A percentile compares a stretch with the other conserved stretches of the same genome.
Conservation (phyloP, 169 alveolate genomes). For the Eimeria zaria region DNA sequence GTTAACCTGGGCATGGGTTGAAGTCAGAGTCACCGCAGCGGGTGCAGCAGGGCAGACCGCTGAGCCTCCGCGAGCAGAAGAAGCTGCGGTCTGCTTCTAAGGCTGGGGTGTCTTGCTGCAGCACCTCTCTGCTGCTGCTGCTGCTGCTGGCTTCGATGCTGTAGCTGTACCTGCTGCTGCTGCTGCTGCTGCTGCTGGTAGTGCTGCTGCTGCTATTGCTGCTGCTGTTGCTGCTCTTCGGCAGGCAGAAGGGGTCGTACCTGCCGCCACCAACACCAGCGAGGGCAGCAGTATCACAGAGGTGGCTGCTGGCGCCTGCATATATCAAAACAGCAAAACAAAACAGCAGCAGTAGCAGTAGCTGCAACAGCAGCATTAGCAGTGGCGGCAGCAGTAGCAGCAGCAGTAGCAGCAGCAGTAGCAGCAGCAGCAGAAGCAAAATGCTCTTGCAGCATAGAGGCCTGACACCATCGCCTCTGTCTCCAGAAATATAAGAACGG, state of each 20-base stretch:
- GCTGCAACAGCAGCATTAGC: conserved; percentile 1
- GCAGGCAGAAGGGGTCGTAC: conserved; percentile 42
- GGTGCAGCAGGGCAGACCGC: conserved; percentile 47
- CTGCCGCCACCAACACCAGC: conserved; percentile 37
- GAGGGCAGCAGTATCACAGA: conserved; percentile 33
- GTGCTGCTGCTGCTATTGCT: conserved; percentile 6
- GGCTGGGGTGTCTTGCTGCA: conserved; percentile 41
- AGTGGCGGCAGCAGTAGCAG: conserved; percentile 3
- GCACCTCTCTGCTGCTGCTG: conserved; percentile 75
- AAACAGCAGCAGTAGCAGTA: conserved; percentile 14
- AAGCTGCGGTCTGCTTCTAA: neutral
- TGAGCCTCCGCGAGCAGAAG: conserved; percentile 32
- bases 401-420: neutral
- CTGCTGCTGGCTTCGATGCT: neutral
- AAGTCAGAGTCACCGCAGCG: conserved; percentile 41
- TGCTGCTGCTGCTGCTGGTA: too few relatives aligned
- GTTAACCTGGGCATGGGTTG: conserved; percentile 34
- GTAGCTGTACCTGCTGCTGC: neutral
- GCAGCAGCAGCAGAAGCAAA: neutral
- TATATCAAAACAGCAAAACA: neutral
- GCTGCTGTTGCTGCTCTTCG: conserved; percentile 45
- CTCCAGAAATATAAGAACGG: neutral
- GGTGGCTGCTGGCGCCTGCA: conserved; percentile 52
- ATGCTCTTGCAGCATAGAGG: too few relatives aligned
- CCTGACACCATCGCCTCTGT: too few relatives aligned